These are phyloP conservation scores for Bryum argenteum DNA, from an alignment of 225 moss, liverwort and hornwort species.

Conservation along the genomic window DNA sequence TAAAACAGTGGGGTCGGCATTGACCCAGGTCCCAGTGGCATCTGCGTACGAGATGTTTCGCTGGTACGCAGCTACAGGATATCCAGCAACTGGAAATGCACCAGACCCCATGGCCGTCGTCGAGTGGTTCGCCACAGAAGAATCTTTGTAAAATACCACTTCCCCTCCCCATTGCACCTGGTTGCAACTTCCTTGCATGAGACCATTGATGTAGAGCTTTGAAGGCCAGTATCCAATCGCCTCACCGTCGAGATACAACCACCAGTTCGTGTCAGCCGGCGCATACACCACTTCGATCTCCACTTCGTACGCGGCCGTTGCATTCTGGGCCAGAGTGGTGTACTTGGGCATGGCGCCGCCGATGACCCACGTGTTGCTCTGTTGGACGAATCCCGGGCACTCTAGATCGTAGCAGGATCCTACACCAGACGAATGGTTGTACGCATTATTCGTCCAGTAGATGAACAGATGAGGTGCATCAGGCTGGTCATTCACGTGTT, in stretches of 20 bases:
- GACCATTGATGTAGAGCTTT: background rate
- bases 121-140: background rate
- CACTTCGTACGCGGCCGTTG: background rate
- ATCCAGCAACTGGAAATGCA: constrained; percentile 22
- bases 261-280: background rate
- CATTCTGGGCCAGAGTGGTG: background rate
- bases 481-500: background rate
- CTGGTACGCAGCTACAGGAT: constrained; percentile 27
- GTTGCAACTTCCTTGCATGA: background rate
- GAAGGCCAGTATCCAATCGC: constrained; percentile 35
- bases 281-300: background rate
- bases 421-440: background rate
- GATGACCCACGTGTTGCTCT: constrained; percentile 19
- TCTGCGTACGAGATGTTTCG: constrained; percentile 20
- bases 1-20: background rate
- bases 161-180: constrained; percentile 45
- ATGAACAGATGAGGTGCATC: constrained; percentile 39
- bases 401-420: constrained; percentile 26
- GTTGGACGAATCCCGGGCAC: constrained; percentile 26
- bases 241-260: background rate
- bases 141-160: accelerated
- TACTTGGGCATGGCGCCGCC: constrained; percentile 23
- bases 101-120: constrained; percentile 34
- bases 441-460: constrained; percentile 36
- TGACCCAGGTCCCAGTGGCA: accelerated